A percentile compares a stretch with the other conserved stretches of the same genome.
Evolutionary conservation across 1,139 yeast species (phyloP).

Genomic region (Suhomyces kunorum): DNA sequence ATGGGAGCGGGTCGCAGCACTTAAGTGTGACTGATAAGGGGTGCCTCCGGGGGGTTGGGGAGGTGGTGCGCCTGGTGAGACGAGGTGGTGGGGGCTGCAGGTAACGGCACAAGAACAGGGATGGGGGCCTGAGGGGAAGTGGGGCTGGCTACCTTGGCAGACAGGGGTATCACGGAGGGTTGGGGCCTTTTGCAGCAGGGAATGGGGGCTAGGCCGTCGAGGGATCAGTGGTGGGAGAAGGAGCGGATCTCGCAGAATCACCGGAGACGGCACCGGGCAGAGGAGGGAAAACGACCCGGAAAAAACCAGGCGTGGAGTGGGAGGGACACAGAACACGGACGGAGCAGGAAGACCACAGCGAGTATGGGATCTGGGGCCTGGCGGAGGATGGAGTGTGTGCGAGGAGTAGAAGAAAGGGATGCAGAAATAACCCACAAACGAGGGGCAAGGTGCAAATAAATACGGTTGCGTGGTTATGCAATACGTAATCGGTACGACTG

Average conservation of each 20-base stretch:
- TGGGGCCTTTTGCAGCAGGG: too few relatives aligned
- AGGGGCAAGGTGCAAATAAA: slow-evolving; percentile 2
- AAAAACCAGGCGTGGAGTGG: too few relatives aligned
- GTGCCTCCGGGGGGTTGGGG: neutral
- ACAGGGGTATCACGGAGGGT: too few relatives aligned
- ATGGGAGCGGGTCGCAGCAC: neutral
- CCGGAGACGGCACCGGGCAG: too few relatives aligned
- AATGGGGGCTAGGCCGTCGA: too few relatives aligned
- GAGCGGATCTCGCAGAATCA: too few relatives aligned
- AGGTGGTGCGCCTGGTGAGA: neutral
- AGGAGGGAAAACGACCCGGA: too few relatives aligned
- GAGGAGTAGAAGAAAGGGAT: neutral
- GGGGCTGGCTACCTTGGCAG: too few relatives aligned
- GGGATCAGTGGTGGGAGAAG: too few relatives aligned
- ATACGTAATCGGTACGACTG: neutral
- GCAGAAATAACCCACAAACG: neutral
- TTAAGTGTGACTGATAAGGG: neutral
- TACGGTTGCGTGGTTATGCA: slow-evolving; percentile 11
- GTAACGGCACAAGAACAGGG: neutral
- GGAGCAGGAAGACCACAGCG: neutral
- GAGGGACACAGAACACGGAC: neutral
- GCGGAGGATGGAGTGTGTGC: neutral
- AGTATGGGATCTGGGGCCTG: too few relatives aligned
- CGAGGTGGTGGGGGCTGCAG: neutral
- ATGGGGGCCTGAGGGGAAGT: too few relatives aligned